Evolutionary conservation across 176 grass and related monocot species (phyloP).

Genomic region (Urochloa ruziziensis): DNA sequence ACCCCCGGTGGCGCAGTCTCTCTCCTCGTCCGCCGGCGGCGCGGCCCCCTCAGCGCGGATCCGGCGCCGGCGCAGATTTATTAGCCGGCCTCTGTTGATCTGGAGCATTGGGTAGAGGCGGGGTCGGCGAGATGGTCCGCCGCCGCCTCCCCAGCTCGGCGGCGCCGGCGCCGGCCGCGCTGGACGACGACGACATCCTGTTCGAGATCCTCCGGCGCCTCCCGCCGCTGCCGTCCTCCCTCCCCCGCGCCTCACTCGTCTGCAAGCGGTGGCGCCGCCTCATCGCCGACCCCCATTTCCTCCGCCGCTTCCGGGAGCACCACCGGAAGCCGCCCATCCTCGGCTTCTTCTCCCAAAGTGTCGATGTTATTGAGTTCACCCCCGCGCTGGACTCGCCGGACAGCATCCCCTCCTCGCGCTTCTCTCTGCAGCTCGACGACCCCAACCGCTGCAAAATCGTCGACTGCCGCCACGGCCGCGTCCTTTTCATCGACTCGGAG

Average conservation of each 20-base stretch:
- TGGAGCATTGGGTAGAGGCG: too few species aligned
- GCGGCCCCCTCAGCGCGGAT: too few species aligned
- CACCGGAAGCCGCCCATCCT: not conserved
- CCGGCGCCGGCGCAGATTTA: too few species aligned
- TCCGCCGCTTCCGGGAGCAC: slow-evolving; percentile 1
- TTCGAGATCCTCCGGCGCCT: not conserved
- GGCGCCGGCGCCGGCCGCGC: not conserved
- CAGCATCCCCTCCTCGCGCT: not conserved
- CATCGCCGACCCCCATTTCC: not conserved
- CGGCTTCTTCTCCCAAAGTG: not conserved
- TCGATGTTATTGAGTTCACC: not conserved
- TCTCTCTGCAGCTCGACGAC: not conserved
- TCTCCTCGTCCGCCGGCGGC: too few species aligned
- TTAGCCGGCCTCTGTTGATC: too few species aligned
- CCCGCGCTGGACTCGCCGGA: not conserved
- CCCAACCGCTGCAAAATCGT: not conserved
- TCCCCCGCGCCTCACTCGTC: not conserved
- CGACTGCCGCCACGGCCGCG: slow-evolving; percentile 20
- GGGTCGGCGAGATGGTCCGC: not conserved
- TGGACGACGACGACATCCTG: slow-evolving; percentile 2
- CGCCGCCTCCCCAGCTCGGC: not conserved
- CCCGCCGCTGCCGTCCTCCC: not conserved
- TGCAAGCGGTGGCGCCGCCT: slow-evolving; percentile 5
- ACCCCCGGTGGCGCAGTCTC: too few species aligned
- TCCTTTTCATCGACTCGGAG: not conserved